These are phyloP conservation scores for Colletotrichum costaricense DNA, from an alignment of 2,329 filamentous ascomycete genomes.

Conservation along the genomic window DNA sequence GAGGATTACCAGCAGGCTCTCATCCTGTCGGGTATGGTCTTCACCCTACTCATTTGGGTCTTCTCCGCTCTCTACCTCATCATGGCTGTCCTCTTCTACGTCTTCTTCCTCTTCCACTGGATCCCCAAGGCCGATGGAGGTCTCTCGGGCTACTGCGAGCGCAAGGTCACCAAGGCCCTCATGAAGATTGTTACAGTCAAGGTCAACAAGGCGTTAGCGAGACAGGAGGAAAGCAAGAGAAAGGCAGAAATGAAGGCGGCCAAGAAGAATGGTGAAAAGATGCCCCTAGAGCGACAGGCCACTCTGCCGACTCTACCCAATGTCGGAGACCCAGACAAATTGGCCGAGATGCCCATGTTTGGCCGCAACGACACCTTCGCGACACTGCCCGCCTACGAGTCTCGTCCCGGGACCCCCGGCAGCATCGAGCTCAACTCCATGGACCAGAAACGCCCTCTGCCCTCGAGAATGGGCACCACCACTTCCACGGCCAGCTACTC, in stretches of 20 bases:
- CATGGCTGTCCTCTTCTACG: constrained; percentile 81
- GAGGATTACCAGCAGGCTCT: constrained; percentile 82
- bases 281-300: constrained; percentile 65
- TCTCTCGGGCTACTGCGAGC: constrained; percentile 86
- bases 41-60: constrained; percentile 90
- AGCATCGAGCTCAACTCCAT: constrained; percentile 63
- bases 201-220: constrained; percentile 88
- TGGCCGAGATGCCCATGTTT: constrained; percentile 68
- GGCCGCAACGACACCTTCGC: constrained; percentile 69
- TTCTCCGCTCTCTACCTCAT: constrained; percentile 82
- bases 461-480: constrained; percentile 63
- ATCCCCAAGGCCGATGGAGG: constrained; percentile 86
- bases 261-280: constrained; percentile 63
- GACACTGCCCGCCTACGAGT: constrained; percentile 72
- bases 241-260: constrained; percentile 63
- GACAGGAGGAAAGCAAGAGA: constrained; percentile 73
- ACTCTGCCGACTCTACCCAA: constrained; percentile 74
- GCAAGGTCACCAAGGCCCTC: constrained; percentile 89
- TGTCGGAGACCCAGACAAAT: constrained; percentile 59
- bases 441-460: constrained; percentile 62
- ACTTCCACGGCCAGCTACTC: constrained; percentile 70
- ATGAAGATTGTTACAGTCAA: constrained; percentile 87
- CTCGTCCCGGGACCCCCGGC: constrained; percentile 66
- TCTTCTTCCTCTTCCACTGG: constrained; percentile 92
- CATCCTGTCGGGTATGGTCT: constrained; percentile 90